Evolutionary conservation across 805 yeast genomes (phyloP).

Genomic region (Hanseniaspora singularis): DNA sequence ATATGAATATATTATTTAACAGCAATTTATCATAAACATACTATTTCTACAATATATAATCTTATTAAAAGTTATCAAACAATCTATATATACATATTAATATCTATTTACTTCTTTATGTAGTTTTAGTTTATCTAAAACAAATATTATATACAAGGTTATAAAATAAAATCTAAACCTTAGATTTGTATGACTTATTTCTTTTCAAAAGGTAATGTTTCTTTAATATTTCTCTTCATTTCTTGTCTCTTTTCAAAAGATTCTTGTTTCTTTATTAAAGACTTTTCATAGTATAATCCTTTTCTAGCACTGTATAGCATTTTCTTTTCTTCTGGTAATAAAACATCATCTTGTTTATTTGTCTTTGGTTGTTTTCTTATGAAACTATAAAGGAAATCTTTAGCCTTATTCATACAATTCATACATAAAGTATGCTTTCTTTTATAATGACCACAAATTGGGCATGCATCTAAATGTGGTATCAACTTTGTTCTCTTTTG

Average conservation of each 20-base stretch:
- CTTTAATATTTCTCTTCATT: conserved; percentile 41
- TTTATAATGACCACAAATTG: conserved; percentile 88
- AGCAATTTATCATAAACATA: no score
- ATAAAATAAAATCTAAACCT: no score
- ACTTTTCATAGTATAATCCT: conserved; percentile 28
- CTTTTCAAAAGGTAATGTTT: conserved; percentile 42
- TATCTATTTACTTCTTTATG: no score
- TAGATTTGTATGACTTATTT: conserved; percentile 10
- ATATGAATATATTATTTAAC: no score
- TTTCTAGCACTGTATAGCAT: conserved; percentile 65
- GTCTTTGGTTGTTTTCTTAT: conserved; percentile 3
- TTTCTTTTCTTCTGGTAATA: conserved; percentile 48
- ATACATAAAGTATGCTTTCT: conserved; percentile 84
- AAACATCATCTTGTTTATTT: conserved; percentile 24
- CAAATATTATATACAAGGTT: no score
- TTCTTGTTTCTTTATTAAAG: background rate
- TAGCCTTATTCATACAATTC: conserved; percentile 45
- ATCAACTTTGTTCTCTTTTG: conserved; percentile 63
- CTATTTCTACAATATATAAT: no score
- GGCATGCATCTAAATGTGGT: conserved; percentile 75
- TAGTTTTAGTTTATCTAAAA: no score
- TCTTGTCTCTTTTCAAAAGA: conserved; percentile 27
- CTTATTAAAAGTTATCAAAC: no score
- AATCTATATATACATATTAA: no score
- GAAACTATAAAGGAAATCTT: conserved; percentile 20